These are phyloP conservation scores for Colletotrichum brevisporum DNA, from an alignment of 2,329 filamentous ascomycete genomes.

Conservation along the genomic window DNA sequence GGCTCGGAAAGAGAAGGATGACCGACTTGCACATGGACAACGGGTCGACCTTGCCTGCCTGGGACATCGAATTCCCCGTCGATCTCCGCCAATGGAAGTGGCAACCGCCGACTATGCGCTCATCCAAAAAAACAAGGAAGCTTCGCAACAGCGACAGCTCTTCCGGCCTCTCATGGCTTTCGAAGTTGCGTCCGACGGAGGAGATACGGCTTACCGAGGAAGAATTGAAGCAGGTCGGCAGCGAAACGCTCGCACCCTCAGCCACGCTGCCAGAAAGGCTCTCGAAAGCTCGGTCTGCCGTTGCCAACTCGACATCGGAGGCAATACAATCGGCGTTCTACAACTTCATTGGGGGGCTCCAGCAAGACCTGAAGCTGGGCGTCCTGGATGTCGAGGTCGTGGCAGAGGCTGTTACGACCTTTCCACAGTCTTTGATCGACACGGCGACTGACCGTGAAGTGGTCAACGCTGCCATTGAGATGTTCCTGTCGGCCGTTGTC, in stretches of 20 bases:
- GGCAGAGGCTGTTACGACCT: slow-evolving; percentile 25
- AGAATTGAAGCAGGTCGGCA: no score
- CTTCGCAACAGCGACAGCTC: slow-evolving; percentile 2
- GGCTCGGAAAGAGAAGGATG: slow-evolving; percentile 68
- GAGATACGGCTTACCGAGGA: background rate
- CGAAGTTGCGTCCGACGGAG: slow-evolving; percentile 1
- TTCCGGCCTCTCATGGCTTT: background rate
- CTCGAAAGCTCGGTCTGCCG: slow-evolving; percentile 29
- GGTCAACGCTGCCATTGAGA: slow-evolving; percentile 11
- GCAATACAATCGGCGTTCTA: slow-evolving; percentile 17
- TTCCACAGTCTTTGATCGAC: slow-evolving; percentile 26
- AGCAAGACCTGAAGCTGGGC: slow-evolving; percentile 34
- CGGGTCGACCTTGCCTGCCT: slow-evolving; percentile 55
- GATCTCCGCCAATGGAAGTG: slow-evolving; percentile 66
- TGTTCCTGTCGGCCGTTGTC: slow-evolving; percentile 39
- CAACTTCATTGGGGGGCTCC: slow-evolving; percentile 24
- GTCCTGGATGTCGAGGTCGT: slow-evolving; percentile 16
- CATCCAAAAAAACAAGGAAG: slow-evolving; percentile 46
- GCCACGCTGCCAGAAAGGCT: slow-evolving; percentile 18
- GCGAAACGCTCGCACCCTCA: background rate
- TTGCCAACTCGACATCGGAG: slow-evolving; percentile 21
- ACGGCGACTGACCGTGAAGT: slow-evolving; percentile 4
- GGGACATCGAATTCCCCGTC: slow-evolving; percentile 61
- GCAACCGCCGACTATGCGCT: slow-evolving; percentile 60
- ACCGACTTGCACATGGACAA: slow-evolving; percentile 62